Conservation (phyloP, 345 rosid genomes). For the Viola odorata region DNA sequence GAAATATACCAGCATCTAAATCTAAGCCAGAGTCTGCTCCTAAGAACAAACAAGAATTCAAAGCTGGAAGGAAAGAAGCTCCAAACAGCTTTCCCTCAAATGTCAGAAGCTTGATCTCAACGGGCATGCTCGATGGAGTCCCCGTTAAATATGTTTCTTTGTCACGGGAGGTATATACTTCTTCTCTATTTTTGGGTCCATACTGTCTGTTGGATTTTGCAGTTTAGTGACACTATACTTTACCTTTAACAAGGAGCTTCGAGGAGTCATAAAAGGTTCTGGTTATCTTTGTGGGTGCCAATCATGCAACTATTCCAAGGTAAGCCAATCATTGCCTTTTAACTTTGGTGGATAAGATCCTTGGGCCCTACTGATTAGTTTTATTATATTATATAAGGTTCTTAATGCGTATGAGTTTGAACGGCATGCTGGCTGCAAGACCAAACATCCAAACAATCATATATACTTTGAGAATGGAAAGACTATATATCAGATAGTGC, state of each 20-base stretch:
- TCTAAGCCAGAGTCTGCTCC: conserved; percentile 40
- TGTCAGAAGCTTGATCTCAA: conserved; percentile 83
- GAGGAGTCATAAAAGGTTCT: conserved; percentile 75
- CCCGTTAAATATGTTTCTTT: conserved; percentile 76
- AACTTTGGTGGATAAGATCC: neutral
- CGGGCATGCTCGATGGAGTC: conserved; percentile 90
- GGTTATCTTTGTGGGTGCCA: conserved; percentile 94
- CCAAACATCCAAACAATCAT: conserved; percentile 95
- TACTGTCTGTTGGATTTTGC: conserved; percentile 14
- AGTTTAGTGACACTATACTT: conserved; percentile 14
- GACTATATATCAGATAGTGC: conserved; percentile 92
- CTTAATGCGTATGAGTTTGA: conserved; percentile 87
- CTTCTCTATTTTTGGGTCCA: neutral
- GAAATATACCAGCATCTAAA: conserved; percentile 31
- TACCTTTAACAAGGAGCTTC: conserved; percentile 55
- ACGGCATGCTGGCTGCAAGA: conserved; percentile 86
- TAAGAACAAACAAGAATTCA: conserved; percentile 51
- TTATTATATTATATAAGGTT: conserved; percentile 36
- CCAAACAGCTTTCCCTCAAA: conserved; percentile 91
- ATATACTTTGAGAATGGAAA: conserved; percentile 91
- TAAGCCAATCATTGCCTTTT: conserved; percentile 24
- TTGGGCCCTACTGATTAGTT: conserved; percentile 1
- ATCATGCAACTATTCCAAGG: conserved; percentile 70
- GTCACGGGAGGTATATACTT: conserved; percentile 67
- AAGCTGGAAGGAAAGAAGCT: conserved; percentile 65